phyloP scores from a whole-genome alignment of 1,284 basidiomycete species.

The Vanrija pseudolonga region DNA sequence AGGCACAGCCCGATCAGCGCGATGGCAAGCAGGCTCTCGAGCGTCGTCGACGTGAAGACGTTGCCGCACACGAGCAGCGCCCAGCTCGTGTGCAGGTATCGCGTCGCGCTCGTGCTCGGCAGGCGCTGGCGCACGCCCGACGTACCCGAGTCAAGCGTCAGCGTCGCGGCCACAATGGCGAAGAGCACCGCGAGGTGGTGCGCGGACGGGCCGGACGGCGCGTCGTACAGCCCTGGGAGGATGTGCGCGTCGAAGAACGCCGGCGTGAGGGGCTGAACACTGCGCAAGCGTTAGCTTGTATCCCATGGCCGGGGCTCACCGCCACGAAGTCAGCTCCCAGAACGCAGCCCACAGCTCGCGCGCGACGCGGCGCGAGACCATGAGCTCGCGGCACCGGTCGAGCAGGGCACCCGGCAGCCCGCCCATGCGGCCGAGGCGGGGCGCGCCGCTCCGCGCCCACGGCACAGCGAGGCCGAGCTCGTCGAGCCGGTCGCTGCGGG shows the following conservation, averaged over 20 bases:
- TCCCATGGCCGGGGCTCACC: background rate
- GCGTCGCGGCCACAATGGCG: slow-evolving; percentile 8
- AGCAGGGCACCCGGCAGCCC: slow-evolving; percentile 13
- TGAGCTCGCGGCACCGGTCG: slow-evolving; percentile 13
- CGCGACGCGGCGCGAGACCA: slow-evolving; percentile 8
- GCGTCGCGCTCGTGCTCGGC: slow-evolving; percentile 5
- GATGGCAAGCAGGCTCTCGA: slow-evolving; percentile 10
- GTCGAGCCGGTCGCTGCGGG: background rate
- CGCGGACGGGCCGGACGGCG: slow-evolving; percentile 12
- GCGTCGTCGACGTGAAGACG: slow-evolving; percentile 18
- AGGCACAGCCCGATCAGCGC: slow-evolving; percentile 16
- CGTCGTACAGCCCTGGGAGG: slow-evolving; percentile 16
- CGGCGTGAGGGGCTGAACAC: slow-evolving; percentile 16
- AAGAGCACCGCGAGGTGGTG: slow-evolving; percentile 19
- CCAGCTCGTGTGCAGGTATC: slow-evolving; percentile 15
- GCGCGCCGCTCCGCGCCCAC: slow-evolving; percentile 8
- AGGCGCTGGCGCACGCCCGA: background rate
- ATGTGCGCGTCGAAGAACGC: slow-evolving; percentile 14
- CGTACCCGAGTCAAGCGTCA: slow-evolving; percentile 5
- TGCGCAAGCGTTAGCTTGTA: background rate
- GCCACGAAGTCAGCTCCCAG: slow-evolving; percentile 13
- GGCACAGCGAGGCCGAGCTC: slow-evolving; percentile 3
- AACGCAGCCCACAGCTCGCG: slow-evolving; percentile 16
- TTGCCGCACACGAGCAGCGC: slow-evolving; percentile 14
- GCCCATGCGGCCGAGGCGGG: slow-evolving; percentile 2